Percentiles rank a stretch among this genome's conserved stretches.
phyloP scores from a whole-genome alignment of 2,329 filamentous ascomycete genomes.

The Diplocarpon mali region DNA sequence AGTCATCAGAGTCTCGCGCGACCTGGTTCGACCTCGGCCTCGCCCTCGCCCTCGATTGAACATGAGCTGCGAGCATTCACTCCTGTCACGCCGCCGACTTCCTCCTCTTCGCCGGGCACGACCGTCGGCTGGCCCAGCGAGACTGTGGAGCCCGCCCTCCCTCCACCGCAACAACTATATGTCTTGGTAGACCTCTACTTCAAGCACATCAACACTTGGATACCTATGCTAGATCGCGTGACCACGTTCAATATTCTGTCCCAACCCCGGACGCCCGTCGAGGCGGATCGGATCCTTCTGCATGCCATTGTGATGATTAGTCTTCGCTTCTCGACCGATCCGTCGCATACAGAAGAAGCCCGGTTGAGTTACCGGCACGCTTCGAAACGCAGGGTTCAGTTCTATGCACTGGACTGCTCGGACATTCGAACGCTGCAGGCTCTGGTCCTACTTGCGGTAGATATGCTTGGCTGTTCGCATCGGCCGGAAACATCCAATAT shows the following conservation, averaged over 20 bases:
- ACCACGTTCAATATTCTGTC: conserved; percentile 2
- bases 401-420: neutral
- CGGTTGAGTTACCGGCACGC: neutral
- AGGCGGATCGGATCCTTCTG: conserved; percentile 1
- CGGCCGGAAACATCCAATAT: conserved; percentile 1
- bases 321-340: conserved; percentile 4
- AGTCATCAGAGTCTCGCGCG: neutral
- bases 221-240: conserved; percentile 3
- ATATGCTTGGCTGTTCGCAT: neutral
- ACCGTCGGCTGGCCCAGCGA: conserved; percentile 3
- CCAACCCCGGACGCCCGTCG: neutral
- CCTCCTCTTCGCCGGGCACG: neutral
- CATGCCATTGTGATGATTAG: conserved; percentile 3
- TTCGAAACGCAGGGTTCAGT: neutral
- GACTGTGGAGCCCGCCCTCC: neutral
- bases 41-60: neutral
- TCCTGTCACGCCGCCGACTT: conserved; percentile 1
- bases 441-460: conserved; percentile 1
- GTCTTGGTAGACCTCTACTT: conserved; percentile 2
- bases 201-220: conserved; percentile 5
- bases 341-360: neutral
- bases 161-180: neutral
- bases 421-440: conserved; percentile 1
- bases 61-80: conserved; percentile 2
- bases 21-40: neutral